These are phyloP conservation scores for Buddleja alternifolia DNA, from an alignment of 257 asterid genomes.

Conservation along the genomic window DNA sequence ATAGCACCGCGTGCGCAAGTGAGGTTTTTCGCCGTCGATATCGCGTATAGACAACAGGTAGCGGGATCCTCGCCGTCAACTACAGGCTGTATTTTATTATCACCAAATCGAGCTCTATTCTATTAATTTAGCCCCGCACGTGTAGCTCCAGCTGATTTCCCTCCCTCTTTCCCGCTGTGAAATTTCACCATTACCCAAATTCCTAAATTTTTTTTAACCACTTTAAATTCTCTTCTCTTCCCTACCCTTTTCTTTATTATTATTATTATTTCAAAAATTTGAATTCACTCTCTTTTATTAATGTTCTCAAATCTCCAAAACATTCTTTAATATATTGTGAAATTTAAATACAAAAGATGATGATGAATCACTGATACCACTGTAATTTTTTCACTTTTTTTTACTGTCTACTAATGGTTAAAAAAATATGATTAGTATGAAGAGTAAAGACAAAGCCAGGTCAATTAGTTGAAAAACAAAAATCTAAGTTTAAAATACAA, in stretches of 20 bases:
- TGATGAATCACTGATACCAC: too few species aligned
- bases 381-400: background rate
- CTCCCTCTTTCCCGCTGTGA: constrained; percentile 62
- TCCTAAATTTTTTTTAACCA: constrained; percentile 29
- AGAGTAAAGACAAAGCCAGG: too few species aligned
- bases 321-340: constrained; percentile 18
- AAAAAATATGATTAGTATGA: too few species aligned
- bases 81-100: background rate
- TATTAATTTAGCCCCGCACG: constrained; percentile 49
- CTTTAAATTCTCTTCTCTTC: constrained; percentile 19
- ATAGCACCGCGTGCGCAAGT: background rate
- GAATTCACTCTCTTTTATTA: constrained; percentile 19
- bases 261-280: constrained; percentile 28
- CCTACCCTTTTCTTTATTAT: constrained; percentile 11
- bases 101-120: background rate
- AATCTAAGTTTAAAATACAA: too few species aligned
- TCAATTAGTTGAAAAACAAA: too few species aligned
- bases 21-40: constrained; percentile 30
- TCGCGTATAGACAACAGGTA: background rate
- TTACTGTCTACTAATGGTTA: too few species aligned
- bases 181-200: constrained; percentile 34
- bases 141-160: constrained; percentile 55
- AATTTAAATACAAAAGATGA: constrained; percentile 31
- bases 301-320: constrained; percentile 18
- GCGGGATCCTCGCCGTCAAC: constrained; percentile 32